Evolutionary conservation across 768 basidiomycete species (phyloP), one percentile per base, ranked within the genome.

Genomic region (Auriscalpium vulgare): DNA sequence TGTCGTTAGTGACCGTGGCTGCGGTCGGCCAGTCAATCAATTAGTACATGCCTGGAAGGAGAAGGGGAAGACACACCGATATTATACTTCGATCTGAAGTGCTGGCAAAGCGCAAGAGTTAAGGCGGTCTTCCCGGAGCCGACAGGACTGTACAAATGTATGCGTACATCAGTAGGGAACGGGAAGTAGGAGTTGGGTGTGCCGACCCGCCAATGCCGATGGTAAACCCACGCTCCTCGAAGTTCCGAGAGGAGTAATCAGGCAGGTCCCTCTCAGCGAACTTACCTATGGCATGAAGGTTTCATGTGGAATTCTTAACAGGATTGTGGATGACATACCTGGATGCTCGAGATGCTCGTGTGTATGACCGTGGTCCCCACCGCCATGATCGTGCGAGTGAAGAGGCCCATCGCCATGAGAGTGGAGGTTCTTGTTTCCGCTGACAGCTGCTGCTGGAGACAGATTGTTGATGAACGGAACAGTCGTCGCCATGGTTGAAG

Each of bases 1-100:
- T 99, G 71, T 99, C 95, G 71, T 99, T 99, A n/a, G 95, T 99
- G 13, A 95, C 92, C 2, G 92, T 93, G 37, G 91, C 95, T 93
- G 45, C 21, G 36, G 10, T 51, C 54, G 10, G 58, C 45, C 29
- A 29, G 52, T 58, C 54, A 64, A 10, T 17, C 48, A 51, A 48
- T 63, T 21, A 59, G 54, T 19, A 53, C 58, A 37, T 56, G 48
- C 47, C 16, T 48, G 29, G 17, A 48, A 45, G 36, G 37, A 48
- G 13, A 45, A 54, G 37, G 38, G 51, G 46, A 38, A 34, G 40
- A 63, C 81, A 57, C 57, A 92, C 95, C 95, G 49, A 99, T 91
- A 68, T 99, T 99, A 68, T 89, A 91, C 58, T 87, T 81, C 36
- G 80, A 80, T 56, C 95, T 80, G 49, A 98, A 74, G 47, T 75